Base-by-base conservation (phyloP, 345 rosid genomes). In the Gossypium australe region DNA sequence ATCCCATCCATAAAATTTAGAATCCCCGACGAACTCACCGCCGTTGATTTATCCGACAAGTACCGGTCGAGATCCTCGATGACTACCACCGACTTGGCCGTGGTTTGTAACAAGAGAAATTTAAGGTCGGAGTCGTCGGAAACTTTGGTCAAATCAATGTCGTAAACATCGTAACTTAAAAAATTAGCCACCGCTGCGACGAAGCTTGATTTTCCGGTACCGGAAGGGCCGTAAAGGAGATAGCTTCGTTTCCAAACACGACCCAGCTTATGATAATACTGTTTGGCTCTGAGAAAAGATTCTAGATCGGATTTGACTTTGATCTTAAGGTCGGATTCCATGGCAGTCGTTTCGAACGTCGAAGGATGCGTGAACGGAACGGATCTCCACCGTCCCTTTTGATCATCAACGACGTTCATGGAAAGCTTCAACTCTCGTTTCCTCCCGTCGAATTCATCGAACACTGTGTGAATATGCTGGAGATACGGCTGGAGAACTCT, bases 241-340 rank as follows among this genome's bases (percentile, higher is more conserved):
- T 82, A 92, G 68, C 94, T 90, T 62, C 97, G 81, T 79, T 90
- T 90, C 97, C 97, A 90, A 1, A 83, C 94, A 11, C 97, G 92
- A 58, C 97, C 97, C 13, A 92, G 76, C 11, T 90, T 82, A 61
- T 90, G 84, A 27, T 92, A 90, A 44, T 90, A 92, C 62, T 89
- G 94, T 76, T 90, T 88, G 47, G 86, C 88, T 57, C 86, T 86
- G 60, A 86, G 84, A 70, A 92, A 92, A 3, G 87, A 79, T 20
- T 90, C 88, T 3, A 92, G 89, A 83, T 92, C 97, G 29, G 97
- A 86, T 77, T 81, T 92, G 16, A 92, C 79, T 25, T 85, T 87
- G 76, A 57, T 77, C 59, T 90, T 92, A 34, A 92, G 86, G 81
- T 92, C 94, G 0, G 84, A 52, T 67, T 92, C 97, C 94, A 90